These are phyloP conservation scores for Skeletonema menzelii DNA, from an alignment of 108 stramenopile genomes.

Conservation along the genomic window DNA sequence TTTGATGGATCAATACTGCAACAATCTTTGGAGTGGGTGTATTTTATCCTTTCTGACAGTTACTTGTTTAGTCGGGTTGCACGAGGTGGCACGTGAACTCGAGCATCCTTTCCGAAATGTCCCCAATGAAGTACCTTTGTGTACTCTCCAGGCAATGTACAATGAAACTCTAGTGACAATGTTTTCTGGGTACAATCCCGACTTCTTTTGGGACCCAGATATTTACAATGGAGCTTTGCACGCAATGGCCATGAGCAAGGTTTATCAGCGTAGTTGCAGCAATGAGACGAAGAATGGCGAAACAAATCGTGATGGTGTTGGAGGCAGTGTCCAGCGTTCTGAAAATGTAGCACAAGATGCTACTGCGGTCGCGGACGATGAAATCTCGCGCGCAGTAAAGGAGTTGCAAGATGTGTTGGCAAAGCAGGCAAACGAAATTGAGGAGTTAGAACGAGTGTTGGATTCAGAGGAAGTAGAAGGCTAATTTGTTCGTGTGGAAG, in stretches of 20 bases:
- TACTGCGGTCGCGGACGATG: not conserved
- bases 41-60: constrained; percentile 61
- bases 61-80: constrained; percentile 59
- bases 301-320: constrained; percentile 4
- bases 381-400: not conserved
- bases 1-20: constrained; percentile 70
- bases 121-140: constrained; percentile 76
- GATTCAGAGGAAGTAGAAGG: constrained; percentile 7
- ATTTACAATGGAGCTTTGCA: constrained; percentile 20
- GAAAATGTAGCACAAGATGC: constrained; percentile 1
- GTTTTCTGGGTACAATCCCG: constrained; percentile 53
- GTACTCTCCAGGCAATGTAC: constrained; percentile 65
- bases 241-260: constrained; percentile 12
- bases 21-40: constrained; percentile 37
- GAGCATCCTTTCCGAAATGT: constrained; percentile 82
- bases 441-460: constrained; percentile 20
- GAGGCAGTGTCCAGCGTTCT: not conserved
- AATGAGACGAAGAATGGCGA: constrained; percentile 12
- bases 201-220: constrained; percentile 47
- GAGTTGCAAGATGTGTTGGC: constrained; percentile 8
- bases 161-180: constrained; percentile 42
- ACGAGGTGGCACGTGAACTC: constrained; percentile 77
- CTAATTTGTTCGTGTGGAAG: too few relatives aligned
- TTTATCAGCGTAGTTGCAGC: constrained; percentile 7
- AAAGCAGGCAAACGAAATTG: constrained; percentile 17